Evolutionary conservation across 1,284 basidiomycete species (phyloP).

Genomic region (Microbotryomycetes sp.): DNA sequence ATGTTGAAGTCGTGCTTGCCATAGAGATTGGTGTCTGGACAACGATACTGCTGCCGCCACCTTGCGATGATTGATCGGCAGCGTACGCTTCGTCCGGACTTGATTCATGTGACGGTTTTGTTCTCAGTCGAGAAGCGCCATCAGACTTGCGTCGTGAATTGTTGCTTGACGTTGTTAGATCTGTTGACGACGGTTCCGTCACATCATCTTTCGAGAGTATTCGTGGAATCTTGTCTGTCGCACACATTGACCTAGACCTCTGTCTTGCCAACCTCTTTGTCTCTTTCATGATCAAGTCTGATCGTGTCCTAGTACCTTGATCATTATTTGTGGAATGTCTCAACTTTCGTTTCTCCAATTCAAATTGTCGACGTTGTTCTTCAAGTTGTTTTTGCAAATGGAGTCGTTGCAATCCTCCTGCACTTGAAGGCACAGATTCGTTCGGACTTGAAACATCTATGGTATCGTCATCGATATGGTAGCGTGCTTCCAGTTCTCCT

Average conservation of each 20-base stretch:
- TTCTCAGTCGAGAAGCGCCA: background rate
- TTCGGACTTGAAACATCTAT: too few species aligned
- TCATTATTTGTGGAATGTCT: background rate
- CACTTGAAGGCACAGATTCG: constrained; percentile 23
- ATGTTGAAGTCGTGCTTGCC: background rate
- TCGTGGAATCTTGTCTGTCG: background rate
- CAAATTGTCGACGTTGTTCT: constrained; percentile 2
- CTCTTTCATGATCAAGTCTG: background rate
- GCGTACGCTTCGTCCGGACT: constrained; percentile 5
- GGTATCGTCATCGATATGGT: background rate
- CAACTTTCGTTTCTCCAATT: background rate
- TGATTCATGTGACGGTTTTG: too few species aligned
- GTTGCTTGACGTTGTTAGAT: too few species aligned
- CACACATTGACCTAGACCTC: background rate
- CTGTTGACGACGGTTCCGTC: too few species aligned
- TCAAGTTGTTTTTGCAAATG: constrained; percentile 16
- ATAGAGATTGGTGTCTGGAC: background rate
- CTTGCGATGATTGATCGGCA: constrained; percentile 12
- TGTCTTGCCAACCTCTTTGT: background rate
- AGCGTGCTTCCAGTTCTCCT: background rate
- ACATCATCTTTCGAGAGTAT: background rate
- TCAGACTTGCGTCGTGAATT: background rate
- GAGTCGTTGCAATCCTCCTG: constrained; percentile 24
- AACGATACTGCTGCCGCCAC: background rate
- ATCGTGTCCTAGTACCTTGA: background rate